Evolutionary conservation across 441 rosid genomes (phyloP).

Genomic region (Mallotus repandus): DNA sequence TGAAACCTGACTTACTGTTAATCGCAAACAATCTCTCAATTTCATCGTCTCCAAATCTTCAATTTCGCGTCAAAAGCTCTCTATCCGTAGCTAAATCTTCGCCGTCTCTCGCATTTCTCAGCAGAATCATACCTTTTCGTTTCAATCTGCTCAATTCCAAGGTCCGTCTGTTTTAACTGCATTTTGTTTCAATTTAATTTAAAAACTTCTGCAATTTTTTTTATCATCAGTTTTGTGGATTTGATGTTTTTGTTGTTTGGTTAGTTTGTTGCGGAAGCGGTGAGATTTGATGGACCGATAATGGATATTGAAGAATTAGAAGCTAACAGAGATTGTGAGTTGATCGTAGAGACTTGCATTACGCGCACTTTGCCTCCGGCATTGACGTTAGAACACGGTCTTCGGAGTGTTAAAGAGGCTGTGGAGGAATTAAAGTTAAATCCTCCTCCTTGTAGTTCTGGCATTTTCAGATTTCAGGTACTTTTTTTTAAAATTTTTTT

Average conservation of each 20-base stretch:
- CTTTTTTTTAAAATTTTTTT: neutral
- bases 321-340: slow-evolving; percentile 42
- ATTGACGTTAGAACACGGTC: slow-evolving; percentile 68
- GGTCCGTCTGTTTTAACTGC: slow-evolving; percentile 10
- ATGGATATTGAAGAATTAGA: slow-evolving; percentile 35
- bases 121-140: slow-evolving; percentile 19
- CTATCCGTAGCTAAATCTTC: neutral
- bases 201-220: too few relatives aligned
- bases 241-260: neutral
- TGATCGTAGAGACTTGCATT: slow-evolving; percentile 61
- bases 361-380: slow-evolving; percentile 76
- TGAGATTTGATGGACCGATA: slow-evolving; percentile 64
- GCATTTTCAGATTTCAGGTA: slow-evolving; percentile 74
- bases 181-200: neutral
- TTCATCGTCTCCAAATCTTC: slow-evolving; percentile 10
- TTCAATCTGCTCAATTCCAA: slow-evolving; percentile 22
- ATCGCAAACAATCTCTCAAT: slow-evolving; percentile 13
- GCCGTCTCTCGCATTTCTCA: slow-evolving; percentile 21
- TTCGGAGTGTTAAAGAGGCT: slow-evolving; percentile 53
- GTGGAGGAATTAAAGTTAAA: slow-evolving; percentile 57
- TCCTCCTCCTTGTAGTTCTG: slow-evolving; percentile 59
- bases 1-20: slow-evolving; percentile 17
- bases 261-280: slow-evolving; percentile 44
- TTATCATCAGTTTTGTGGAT: neutral
- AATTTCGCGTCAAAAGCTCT: neutral